Base-by-base conservation (phyloP, 169 alveolate species). In the Cyclospora cayetanensis region DNA sequence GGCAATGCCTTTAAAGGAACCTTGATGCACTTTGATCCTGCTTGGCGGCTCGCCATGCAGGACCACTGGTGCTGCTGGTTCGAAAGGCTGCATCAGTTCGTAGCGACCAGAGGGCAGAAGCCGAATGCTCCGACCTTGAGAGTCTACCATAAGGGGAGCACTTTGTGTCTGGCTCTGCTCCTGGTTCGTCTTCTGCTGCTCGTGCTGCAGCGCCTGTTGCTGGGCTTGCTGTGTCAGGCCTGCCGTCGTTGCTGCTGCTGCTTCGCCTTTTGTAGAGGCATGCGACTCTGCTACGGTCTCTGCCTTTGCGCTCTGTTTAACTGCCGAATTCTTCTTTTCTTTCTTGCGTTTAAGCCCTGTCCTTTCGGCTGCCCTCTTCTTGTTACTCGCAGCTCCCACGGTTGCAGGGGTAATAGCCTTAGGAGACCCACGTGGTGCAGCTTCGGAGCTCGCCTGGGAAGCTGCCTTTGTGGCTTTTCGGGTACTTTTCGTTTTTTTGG, bases 51-150 rank as follows among this genome's bases (percentile, higher is more conserved):
- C 20, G 37, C 72, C 65, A 31, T 55, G 20, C 35, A 22, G 20
- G 74, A 11, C 31, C 42, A 34, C 80, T 74, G 65, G 42, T 41
- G 85, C 85, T n/a, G 85, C 85, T n/a, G 66, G 65, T n/a, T 55
- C 85, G 27, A 29, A 31, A 1, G 80, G 80, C 1, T 1, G 29
- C 35, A 74, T 9, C 65, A 74, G 20, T n/a, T 74, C 85, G 29
- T n/a, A 74, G 9, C 85, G 63, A 11, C 85, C 85, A 15, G 65
- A 39, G 35, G 85, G 39, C 18, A 74, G 85, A 11, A 74, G 65
- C 20, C 85, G 85, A n/a, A 74, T 12, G 1, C 65, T 35, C 20
- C 85, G 85, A 29, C 85, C 85, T 22, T 37, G 27, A 2, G 85
- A 74, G 85, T 74, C 85, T 50, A n/a, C 22, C 63, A 50, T 2